Conservation (phyloP, 106 monocot genomes). For the Dendrobium huoshanense region DNA sequence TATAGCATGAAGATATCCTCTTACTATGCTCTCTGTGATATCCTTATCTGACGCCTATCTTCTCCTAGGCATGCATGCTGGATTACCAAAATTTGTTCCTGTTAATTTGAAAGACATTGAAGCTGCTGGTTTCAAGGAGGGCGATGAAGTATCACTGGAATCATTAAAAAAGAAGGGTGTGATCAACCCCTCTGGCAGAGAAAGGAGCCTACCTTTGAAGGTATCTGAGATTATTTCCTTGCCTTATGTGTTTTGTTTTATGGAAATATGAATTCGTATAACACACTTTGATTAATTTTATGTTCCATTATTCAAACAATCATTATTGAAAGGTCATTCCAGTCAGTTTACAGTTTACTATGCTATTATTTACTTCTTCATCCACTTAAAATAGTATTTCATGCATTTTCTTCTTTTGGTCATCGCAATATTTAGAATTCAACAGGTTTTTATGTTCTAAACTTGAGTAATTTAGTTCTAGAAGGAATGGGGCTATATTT, state of each 20-base stretch:
- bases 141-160: constrained; percentile 85
- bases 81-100: constrained; percentile 84
- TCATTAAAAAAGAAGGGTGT: constrained; percentile 71
- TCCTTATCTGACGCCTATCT: neutral
- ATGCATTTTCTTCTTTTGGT: neutral
- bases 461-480: neutral
- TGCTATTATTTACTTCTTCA: neutral
- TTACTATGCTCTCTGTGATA: neutral
- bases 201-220: constrained; percentile 84
- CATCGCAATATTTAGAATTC: neutral
- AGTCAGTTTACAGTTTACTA: neutral
- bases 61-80: constrained; percentile 74
- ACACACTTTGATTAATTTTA: neutral
- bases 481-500: neutral
- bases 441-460: neutral
- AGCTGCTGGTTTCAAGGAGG: constrained; percentile 79
- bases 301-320: neutral
- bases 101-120: constrained; percentile 83
- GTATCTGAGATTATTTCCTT: constrained; percentile 25
- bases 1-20: neutral
- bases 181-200: constrained; percentile 96
- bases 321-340: neutral
- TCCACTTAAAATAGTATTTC: neutral
- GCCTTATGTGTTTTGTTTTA: neutral
- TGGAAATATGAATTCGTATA: neutral